Evolutionary conservation across 768 basidiomycete genomes (phyloP).

Genomic region (Xanthoconium purpureum): DNA sequence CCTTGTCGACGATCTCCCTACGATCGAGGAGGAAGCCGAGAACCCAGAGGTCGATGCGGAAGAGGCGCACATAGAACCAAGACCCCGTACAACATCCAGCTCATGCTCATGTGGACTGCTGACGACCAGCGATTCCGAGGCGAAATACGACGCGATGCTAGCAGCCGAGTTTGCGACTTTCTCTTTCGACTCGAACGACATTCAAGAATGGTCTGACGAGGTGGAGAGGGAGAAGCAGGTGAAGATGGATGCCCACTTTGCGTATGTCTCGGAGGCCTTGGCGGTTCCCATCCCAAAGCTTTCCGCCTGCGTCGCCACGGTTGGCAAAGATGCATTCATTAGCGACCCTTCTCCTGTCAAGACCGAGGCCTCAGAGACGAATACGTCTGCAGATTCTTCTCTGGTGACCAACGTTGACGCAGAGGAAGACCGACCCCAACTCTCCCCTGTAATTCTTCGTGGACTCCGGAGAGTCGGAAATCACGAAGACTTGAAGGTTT

Average conservation of each 20-base stretch:
- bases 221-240: slow-evolving; percentile 11
- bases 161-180: slow-evolving; percentile 11
- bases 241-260: slow-evolving; percentile 14
- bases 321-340: neutral
- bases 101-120: neutral
- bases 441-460: neutral
- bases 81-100: too few species aligned
- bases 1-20: too few species aligned
- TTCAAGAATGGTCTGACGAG: slow-evolving; percentile 16
- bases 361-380: neutral
- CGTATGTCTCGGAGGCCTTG: slow-evolving; percentile 8
- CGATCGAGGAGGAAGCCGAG: too few species aligned
- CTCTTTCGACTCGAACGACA: slow-evolving; percentile 5
- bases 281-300: slow-evolving; percentile 7
- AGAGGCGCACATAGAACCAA: too few species aligned
- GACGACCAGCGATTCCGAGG: neutral
- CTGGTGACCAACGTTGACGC: neutral
- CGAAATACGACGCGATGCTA: slow-evolving; percentile 9
- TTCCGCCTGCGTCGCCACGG: slow-evolving; percentile 1
- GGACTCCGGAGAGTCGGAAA: slow-evolving; percentile 5
- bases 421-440: neutral
- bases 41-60: too few species aligned
- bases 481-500: neutral
- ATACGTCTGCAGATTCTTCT: slow-evolving; percentile 3
- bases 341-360: neutral